phyloP scores from a whole-genome alignment of 2,329 filamentous ascomycete genomes.

The Eurotiales sp. region DNA sequence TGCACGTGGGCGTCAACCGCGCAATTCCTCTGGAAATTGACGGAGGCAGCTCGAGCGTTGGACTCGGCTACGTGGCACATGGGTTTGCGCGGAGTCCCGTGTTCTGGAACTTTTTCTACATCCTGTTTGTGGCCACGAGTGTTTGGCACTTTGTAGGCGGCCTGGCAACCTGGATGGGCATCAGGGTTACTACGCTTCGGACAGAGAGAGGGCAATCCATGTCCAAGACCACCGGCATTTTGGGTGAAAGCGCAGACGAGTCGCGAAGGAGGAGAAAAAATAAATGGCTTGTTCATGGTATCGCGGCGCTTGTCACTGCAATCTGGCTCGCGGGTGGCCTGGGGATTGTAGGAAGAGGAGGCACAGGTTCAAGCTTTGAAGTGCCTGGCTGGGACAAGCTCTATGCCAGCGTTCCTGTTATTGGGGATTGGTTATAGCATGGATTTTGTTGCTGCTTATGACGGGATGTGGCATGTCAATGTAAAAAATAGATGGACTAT shows the following conservation, averaged over 20 bases:
- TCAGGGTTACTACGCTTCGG: conserved; percentile 38
- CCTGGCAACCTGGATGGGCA: conserved; percentile 73
- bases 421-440: conserved; percentile 49
- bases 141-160: conserved; percentile 82
- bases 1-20: conserved; percentile 74
- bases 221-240: conserved; percentile 30
- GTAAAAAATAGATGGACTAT: too few relatives aligned
- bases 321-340: conserved; percentile 82
- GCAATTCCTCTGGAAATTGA: conserved; percentile 70
- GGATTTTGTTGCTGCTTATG: background rate
- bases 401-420: conserved; percentile 57
- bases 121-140: conserved; percentile 62
- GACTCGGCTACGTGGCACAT: conserved; percentile 78
- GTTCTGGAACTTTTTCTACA: conserved; percentile 66
- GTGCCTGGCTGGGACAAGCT: conserved; percentile 75
- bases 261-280: conserved; percentile 56
- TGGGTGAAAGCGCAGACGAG: conserved; percentile 49
- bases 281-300: conserved; percentile 68
- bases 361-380: conserved; percentile 71
- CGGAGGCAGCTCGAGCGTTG: conserved; percentile 81
- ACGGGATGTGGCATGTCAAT: conserved; percentile 8
- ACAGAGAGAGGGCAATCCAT: conserved; percentile 22
- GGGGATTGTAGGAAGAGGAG: conserved; percentile 70
- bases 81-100: conserved; percentile 71
- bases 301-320: conserved; percentile 54